Evolutionary conservation across 225 moss, liverwort and hornwort genomes (phyloP), one percentile per base, ranked within the genome.

Genomic region (Marchantia polymorpha): DNA sequence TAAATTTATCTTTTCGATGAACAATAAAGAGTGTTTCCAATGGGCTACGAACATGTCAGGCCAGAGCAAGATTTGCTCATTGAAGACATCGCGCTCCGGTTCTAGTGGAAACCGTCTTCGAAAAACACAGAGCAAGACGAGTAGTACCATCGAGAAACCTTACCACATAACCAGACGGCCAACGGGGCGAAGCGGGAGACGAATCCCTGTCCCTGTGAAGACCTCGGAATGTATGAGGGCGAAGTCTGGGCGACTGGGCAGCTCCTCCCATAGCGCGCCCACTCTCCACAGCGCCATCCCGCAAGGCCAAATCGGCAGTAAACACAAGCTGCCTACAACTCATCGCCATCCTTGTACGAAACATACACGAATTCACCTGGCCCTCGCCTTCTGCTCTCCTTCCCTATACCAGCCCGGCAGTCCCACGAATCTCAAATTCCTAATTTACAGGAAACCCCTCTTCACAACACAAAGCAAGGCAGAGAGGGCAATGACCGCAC

Each of bases 151-250:
- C 19, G 50, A 53, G 51, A 1, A 58, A 54, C 19, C n/a, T 49
- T 79, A 87, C 87, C 87, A 87, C 87, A 77, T 84, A 87, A 54
- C 81, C 81, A 65, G 86, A 78, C 19, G 83, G 87, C 87, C 84
- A 84, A 13, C 87, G 87, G 25, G 84, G 79, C 3, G 87, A 79
- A 46, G 79, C 75, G 53, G 84, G 87, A 15, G 84, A 84, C 59
- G 48, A 14, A 81, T 87, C 84, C 23, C 55, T 82, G 9, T 87
- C 87, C 39, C 87, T 76, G 20, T 82, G 87, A 46, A 87, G 82
- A 12, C 84, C 84, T 12, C 87, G 87, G 72, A 87, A 82, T 27
- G 79, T 65, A 27, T 83, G 75, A 20, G 77, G 84, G 46, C 87
- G 79, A 26, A 79, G 79, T 9, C 79, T 76, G 15, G 82, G 84